These are phyloP conservation scores for Calophaca sinica DNA, from an alignment of 306 rosid genomes.

Conservation along the genomic window DNA sequence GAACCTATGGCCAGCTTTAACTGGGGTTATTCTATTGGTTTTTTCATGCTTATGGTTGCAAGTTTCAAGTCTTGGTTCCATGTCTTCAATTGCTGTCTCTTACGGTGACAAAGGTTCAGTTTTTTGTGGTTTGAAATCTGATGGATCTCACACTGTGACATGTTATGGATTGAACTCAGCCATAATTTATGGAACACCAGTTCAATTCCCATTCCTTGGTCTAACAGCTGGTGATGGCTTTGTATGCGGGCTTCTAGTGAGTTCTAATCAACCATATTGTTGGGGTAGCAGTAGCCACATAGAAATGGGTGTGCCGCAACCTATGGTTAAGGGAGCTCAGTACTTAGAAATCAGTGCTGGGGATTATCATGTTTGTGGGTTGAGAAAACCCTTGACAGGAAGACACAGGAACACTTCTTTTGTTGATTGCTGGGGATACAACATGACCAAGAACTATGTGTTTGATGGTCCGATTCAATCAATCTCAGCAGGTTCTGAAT, in stretches of 20 bases:
- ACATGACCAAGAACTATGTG: slow-evolving; percentile 80
- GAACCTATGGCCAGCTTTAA: no score
- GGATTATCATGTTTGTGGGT: slow-evolving; percentile 87
- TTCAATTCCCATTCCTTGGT: slow-evolving; percentile 70
- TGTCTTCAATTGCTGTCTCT: slow-evolving; percentile 87
- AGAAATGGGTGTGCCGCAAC: slow-evolving; percentile 90
- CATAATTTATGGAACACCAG: slow-evolving; percentile 75
- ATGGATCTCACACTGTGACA: slow-evolving; percentile 86
- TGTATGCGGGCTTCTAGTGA: slow-evolving; percentile 88
- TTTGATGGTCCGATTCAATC: slow-evolving; percentile 82
- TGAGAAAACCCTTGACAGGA: slow-evolving; percentile 57
- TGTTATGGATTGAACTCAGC: slow-evolving; percentile 88
- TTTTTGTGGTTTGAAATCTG: slow-evolving; percentile 79
- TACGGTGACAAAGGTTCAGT: slow-evolving; percentile 89
- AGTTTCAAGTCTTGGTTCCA: slow-evolving; percentile 84
- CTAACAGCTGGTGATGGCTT: slow-evolving; percentile 88
- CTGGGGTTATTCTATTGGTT: slow-evolving; percentile 49
- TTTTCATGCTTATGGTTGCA: slow-evolving; percentile 56
- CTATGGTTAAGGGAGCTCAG: slow-evolving; percentile 69
- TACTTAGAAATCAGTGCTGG: slow-evolving; percentile 94
- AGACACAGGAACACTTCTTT: slow-evolving; percentile 64
- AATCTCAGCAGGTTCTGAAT: slow-evolving; percentile 85
- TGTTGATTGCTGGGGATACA: slow-evolving; percentile 97
- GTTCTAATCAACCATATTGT: slow-evolving; percentile 85
- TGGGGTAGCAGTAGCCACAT: slow-evolving; percentile 86